Evolutionary conservation across 495 filamentous ascomycete species (phyloP).

Genomic region (Aspergillus taichungensis): DNA sequence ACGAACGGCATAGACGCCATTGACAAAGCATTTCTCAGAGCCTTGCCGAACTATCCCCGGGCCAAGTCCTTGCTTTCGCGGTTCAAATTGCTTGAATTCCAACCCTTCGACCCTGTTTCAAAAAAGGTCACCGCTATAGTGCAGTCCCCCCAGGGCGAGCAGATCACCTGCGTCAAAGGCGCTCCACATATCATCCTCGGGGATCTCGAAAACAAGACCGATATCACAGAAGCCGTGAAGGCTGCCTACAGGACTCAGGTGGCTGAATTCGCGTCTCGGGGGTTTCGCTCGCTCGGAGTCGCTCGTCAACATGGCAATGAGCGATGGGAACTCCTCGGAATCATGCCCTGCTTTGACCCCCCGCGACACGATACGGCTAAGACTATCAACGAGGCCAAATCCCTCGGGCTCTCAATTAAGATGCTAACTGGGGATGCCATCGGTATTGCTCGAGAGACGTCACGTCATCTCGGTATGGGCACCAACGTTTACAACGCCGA

Average conservation of each 20-base stretch:
- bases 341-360: constrained; percentile 88
- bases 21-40: constrained; percentile 88
- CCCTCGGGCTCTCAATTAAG: constrained; percentile 81
- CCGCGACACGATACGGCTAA: constrained; percentile 85
- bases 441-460: constrained; percentile 86
- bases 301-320: constrained; percentile 71
- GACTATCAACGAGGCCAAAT: constrained; percentile 83
- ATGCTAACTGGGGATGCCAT: constrained; percentile 97
- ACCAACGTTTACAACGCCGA: constrained; percentile 94
- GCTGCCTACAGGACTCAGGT: constrained; percentile 83
- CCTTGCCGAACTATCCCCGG: constrained; percentile 66
- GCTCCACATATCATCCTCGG: constrained; percentile 77
- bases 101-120: constrained; percentile 87
- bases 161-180: constrained; percentile 83
- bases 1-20: constrained; percentile 94
- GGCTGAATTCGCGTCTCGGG: constrained; percentile 80
- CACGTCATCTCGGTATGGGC: constrained; percentile 80
- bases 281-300: constrained; percentile 87
- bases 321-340: constrained; percentile 84
- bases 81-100: constrained; percentile 73
- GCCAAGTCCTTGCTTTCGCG: constrained; percentile 66
- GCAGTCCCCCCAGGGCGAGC: constrained; percentile 69
- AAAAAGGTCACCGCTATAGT: constrained; percentile 87
- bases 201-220: constrained; percentile 74
- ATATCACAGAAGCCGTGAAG: constrained; percentile 62